These are phyloP conservation scores for Xylaria cubensis DNA, from an alignment of 495 filamentous ascomycete genomes.

Conservation along the genomic window DNA sequence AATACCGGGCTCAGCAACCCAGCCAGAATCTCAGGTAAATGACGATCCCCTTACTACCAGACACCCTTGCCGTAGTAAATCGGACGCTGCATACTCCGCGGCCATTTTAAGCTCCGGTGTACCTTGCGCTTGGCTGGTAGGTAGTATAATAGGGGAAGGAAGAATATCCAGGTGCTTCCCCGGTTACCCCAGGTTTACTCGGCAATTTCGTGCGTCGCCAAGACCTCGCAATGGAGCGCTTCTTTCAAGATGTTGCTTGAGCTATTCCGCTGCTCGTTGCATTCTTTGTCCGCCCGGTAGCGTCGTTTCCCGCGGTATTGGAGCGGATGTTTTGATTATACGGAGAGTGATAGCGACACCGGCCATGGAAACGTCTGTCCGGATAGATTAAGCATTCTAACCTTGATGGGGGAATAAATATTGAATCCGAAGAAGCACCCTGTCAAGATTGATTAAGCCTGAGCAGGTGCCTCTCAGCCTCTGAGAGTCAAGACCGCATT, in stretches of 20 bases:
- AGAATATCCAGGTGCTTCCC: not conserved
- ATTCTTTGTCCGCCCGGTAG: not conserved
- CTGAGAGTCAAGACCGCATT: not conserved
- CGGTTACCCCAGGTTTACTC: constrained; percentile 5
- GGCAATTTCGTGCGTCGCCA: not conserved
- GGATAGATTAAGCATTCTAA: not conserved
- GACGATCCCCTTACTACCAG: not conserved
- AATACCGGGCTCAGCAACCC: not conserved
- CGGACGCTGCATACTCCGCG: constrained; percentile 15
- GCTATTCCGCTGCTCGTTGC: not conserved
- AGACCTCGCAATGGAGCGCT: not conserved
- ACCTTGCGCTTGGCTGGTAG: not conserved
- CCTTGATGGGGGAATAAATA: not conserved
- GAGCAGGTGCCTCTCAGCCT: not conserved
- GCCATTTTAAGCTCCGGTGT: constrained; percentile 1
- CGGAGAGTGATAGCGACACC: not conserved
- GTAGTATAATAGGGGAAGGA: not conserved
- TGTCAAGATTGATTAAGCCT: not conserved
- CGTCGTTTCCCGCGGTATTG: constrained; percentile 7
- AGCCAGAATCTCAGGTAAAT: constrained; percentile 2
- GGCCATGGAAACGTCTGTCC: not conserved
- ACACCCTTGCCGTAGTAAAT: not conserved
- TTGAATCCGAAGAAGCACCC: not conserved
- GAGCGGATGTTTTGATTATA: not conserved
- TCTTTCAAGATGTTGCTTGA: not conserved